Conservation (phyloP, 768 basidiomycete genomes). For the Suillus cothurnatus region DNA sequence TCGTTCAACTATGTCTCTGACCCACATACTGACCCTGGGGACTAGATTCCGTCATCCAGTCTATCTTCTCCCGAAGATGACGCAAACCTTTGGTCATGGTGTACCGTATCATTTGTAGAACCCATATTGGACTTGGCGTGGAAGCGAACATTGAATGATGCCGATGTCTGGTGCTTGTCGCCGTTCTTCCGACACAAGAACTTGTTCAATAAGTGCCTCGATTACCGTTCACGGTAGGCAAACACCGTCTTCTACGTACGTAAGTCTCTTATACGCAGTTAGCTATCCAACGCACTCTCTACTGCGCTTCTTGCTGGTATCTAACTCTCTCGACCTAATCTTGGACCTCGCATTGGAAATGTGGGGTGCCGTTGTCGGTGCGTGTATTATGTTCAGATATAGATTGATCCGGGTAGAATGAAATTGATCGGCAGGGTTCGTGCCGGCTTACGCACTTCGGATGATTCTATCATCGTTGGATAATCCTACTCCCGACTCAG, state of each 20-base stretch:
- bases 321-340: slow-evolving; percentile 71
- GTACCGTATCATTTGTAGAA: slow-evolving; percentile 62
- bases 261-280: slow-evolving; percentile 5
- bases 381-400: slow-evolving; percentile 29
- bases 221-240: slow-evolving; percentile 48
- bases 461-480: slow-evolving; percentile 57
- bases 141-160: slow-evolving; percentile 44
- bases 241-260: not conserved
- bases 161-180: slow-evolving; percentile 65
- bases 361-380: slow-evolving; percentile 57
- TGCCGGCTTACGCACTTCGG: slow-evolving; percentile 66
- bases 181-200: slow-evolving; percentile 71
- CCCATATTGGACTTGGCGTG: slow-evolving; percentile 58
- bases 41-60: slow-evolving; percentile 49
- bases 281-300: slow-evolving; percentile 60
- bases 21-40: slow-evolving; percentile 12
- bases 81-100: slow-evolving; percentile 67
- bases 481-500: slow-evolving; percentile 41
- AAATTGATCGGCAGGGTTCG: slow-evolving; percentile 48
- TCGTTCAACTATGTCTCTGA: slow-evolving; percentile 21
- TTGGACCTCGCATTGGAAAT: slow-evolving; percentile 58
- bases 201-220: slow-evolving; percentile 62
- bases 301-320: slow-evolving; percentile 60
- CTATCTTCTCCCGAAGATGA: slow-evolving; percentile 66
- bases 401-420: not conserved